Base-by-base conservation (phyloP, 148 eudicot species). In the Chenopodium album region DNA sequence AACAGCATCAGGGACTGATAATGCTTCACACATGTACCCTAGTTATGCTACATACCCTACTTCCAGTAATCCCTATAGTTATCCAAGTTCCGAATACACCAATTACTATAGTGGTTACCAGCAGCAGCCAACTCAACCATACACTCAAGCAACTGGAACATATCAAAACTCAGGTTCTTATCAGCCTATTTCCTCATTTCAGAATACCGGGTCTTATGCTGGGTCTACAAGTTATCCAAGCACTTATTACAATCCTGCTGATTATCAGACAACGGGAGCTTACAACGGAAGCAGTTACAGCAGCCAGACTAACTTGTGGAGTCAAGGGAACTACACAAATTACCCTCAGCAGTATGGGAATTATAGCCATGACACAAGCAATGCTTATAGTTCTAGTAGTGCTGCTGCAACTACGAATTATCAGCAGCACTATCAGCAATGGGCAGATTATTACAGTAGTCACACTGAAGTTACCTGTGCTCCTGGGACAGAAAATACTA, bases 221-320 rank as follows among this genome's bases (percentile, higher is more conserved):
- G 98, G 91, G 85, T 88, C 98, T 87, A 84, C 97, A 87, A 91
- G 94, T 97, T 92, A 94, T 88, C 85, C 99, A 92, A 92, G 92
- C 95, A 97, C 99, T 97, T 92, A 97, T 87, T 92, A 94, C 97
- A 92, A 92, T 97, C 92, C 97, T 94, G 98, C 90, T 96, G 95
- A 94, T 96, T 96, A 96, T 92, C 98, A 96, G 98, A 96, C 98
- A 87, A 86, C 97, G 89, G 99, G 94, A 89, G 89, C 91, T 84
- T 92, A 91, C 79, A 68, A 92, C 59, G 94, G 92, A 89, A 87
- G 90, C 84, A 78, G 87, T 83, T 93, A 91, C 91, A 90, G 82
- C 90, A 89, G 83, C 82, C 94, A 90, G 90, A 82, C 90, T 79
- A 91, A 89, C 87, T 29, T 60, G 81, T 95, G 98, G 98, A 89